These are phyloP conservation scores for Syncephalastrum contaminatum DNA, from an alignment of 371 early-diverging fungal species.

Conservation along the genomic window DNA sequence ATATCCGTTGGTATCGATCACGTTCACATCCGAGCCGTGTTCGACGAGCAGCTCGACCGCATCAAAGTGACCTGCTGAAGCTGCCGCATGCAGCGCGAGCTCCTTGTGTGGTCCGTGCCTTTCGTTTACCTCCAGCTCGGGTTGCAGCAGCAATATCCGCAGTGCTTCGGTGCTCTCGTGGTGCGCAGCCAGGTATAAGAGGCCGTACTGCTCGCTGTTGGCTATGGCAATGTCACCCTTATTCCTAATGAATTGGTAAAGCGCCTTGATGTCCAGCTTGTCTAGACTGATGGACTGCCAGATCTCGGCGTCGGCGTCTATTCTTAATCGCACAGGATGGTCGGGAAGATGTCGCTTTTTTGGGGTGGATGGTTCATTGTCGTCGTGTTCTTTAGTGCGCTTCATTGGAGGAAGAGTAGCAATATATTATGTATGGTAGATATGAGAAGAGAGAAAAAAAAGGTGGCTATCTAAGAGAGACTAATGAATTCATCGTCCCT, in stretches of 20 bases:
- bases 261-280: slow-evolving; percentile 35
- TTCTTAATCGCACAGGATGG: too few species aligned
- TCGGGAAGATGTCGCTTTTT: too few species aligned
- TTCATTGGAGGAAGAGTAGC: too few species aligned
- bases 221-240: slow-evolving; percentile 17
- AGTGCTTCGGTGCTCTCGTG: slow-evolving; percentile 43
- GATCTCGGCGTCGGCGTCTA: slow-evolving; percentile 14
- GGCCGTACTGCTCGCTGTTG: slow-evolving; percentile 34
- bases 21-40: slow-evolving; percentile 45
- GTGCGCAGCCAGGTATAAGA: slow-evolving; percentile 43
- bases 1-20: slow-evolving; percentile 67
- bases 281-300: slow-evolving; percentile 35
- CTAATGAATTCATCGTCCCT: slow-evolving; percentile 9
- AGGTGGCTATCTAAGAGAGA: neutral
- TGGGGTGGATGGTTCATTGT: too few species aligned
- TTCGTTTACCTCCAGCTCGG: slow-evolving; percentile 30
- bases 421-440: too few species aligned
- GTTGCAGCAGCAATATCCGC: slow-evolving; percentile 39
- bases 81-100: slow-evolving; percentile 43
- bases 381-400: too few species aligned
- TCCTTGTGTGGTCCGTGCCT: slow-evolving; percentile 46
- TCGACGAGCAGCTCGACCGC: slow-evolving; percentile 47
- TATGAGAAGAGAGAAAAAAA: too few species aligned
- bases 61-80: slow-evolving; percentile 29
- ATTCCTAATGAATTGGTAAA: slow-evolving; percentile 41